Percentiles rank a stretch among this genome's conserved stretches.
These are phyloP conservation scores for Phanerochaete sordida DNA, from an alignment of 768 basidiomycete genomes.

Conservation along the genomic window DNA sequence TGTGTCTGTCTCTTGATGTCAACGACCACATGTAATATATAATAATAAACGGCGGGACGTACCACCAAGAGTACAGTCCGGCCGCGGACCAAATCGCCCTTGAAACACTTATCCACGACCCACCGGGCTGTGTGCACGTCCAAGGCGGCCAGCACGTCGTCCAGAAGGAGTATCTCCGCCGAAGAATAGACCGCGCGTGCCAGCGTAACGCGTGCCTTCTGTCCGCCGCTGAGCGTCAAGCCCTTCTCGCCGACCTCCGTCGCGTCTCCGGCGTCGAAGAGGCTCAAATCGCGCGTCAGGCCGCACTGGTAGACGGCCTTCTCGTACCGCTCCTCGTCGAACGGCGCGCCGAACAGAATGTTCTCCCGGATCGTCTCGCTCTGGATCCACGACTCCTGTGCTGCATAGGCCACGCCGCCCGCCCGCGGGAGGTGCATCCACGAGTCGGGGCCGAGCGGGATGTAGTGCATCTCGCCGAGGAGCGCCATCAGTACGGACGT, in stretches of 20 bases:
- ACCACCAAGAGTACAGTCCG: conserved; percentile 55
- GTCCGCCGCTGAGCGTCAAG: conserved; percentile 37
- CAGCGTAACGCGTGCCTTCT: conserved; percentile 41
- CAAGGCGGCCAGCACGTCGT: conserved; percentile 34
- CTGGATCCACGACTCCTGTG: conserved; percentile 48
- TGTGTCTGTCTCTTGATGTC: conserved; percentile 37
- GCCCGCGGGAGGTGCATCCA: conserved; percentile 40
- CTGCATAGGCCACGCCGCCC: conserved; percentile 44
- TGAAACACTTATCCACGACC: conserved; percentile 50
- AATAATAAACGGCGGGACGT: too few relatives aligned
- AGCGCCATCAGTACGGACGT: conserved; percentile 30
- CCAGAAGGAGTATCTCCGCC: conserved; percentile 33
- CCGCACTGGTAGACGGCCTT: conserved; percentile 34
- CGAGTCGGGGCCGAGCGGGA: conserved; percentile 28
- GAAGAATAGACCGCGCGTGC: conserved; percentile 38
- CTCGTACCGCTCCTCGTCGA: conserved; percentile 26
- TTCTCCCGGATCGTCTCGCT: conserved; percentile 38
- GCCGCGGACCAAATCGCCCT: conserved; percentile 41
- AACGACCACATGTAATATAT: too few relatives aligned
- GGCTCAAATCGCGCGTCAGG: conserved; percentile 43
- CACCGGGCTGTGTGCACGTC: conserved; percentile 51
- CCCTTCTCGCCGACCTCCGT: conserved; percentile 58
- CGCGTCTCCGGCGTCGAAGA: conserved; percentile 47
- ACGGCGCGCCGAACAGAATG: conserved; percentile 26
- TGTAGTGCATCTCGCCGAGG: conserved; percentile 31